These are phyloP conservation scores for Oryza nivara DNA, from an alignment of 176 grass and related monocot species.

Conservation along the genomic window DNA sequence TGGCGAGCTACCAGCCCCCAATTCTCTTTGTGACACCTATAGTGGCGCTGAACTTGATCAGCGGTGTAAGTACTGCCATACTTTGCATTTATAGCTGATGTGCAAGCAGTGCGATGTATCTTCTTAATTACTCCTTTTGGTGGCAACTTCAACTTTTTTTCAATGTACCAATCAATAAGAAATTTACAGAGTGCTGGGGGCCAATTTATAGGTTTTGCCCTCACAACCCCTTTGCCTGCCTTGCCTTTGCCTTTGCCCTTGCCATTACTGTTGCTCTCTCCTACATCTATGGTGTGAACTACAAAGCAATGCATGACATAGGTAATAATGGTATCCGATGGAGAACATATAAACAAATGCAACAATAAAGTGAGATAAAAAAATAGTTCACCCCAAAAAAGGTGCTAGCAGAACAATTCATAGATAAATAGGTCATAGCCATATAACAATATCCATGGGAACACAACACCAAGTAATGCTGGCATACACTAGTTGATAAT, in stretches of 20 bases:
- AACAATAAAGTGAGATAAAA: too few species aligned
- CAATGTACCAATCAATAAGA: constrained; percentile 21
- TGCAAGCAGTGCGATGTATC: background rate
- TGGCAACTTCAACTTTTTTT: constrained; percentile 4
- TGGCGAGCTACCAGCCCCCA: background rate
- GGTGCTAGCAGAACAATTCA: too few species aligned
- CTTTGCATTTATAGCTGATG: background rate
- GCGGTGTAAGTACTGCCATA: background rate
- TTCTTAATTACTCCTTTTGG: background rate
- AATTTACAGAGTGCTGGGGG: background rate
- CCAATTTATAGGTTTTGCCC: background rate
- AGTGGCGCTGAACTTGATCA: background rate
- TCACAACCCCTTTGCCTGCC: background rate
- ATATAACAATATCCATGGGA: too few species aligned
- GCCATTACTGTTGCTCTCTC: background rate
- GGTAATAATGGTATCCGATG: background rate
- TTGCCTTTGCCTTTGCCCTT: background rate
- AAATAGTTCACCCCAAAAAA: too few species aligned
- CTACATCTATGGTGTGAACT: background rate
- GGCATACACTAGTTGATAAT: too few species aligned
- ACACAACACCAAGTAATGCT: too few species aligned
- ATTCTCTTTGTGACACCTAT: background rate
- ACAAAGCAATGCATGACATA: background rate
- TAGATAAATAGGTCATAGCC: too few species aligned
- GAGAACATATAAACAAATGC: too few species aligned